Evolutionary conservation across 148 eudicot genomes (phyloP).

Genomic region (Amaranthus hypochondriacus): DNA sequence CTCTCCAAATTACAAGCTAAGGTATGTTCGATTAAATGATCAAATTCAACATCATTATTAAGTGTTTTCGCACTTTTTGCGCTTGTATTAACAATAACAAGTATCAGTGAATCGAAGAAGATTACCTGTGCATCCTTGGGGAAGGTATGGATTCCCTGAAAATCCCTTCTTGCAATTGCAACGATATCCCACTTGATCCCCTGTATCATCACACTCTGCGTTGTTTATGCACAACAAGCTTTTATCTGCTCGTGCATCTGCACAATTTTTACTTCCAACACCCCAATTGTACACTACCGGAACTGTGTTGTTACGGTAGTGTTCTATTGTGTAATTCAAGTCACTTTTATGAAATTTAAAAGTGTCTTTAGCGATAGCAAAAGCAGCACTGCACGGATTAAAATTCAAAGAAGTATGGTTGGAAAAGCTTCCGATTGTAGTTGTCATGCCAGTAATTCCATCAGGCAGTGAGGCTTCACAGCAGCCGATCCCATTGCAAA

Average conservation of each 20-base stretch:
- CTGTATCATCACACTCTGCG: background rate
- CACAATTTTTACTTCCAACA: background rate
- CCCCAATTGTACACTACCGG: background rate
- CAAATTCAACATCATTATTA: too few relatives aligned
- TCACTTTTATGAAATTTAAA: background rate
- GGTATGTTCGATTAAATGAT: too few relatives aligned
- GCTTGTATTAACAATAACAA: too few relatives aligned
- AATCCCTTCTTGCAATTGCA: background rate
- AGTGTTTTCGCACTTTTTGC: too few relatives aligned
- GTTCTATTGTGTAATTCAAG: background rate
- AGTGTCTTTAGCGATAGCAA: constrained; percentile 11
- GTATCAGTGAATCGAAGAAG: too few relatives aligned
- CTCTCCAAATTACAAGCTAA: too few relatives aligned
- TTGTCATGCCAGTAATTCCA: background rate
- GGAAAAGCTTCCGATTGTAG: background rate
- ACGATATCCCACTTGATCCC: constrained; percentile 2
- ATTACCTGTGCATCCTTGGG: constrained; percentile 12
- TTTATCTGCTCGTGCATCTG: background rate
- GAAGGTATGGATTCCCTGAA: constrained; percentile 9
- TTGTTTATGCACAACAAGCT: background rate
- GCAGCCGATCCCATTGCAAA: constrained; percentile 27
- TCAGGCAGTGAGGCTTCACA: constrained; percentile 20
- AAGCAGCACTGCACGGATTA: constrained; percentile 26
- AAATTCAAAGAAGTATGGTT: background rate
- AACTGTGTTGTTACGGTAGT: background rate